Conservation (phyloP, 139 green algal species). For the Marvania coccoides region DNA sequence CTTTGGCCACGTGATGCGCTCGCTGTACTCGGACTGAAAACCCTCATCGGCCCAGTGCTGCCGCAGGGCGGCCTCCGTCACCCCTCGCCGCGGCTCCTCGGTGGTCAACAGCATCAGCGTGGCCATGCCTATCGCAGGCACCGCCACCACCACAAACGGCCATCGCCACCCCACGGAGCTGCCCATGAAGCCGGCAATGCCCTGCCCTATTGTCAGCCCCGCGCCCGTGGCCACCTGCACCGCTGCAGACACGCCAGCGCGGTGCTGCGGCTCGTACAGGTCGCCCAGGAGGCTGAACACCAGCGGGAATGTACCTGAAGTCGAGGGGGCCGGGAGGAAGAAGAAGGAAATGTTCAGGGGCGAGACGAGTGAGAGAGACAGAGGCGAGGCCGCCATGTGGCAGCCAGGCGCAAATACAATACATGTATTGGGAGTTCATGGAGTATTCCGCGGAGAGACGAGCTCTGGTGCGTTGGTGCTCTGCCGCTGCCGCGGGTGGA, state of each 20-base stretch:
- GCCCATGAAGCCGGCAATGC: constrained; percentile 50
- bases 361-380: too few relatives aligned
- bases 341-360: too few relatives aligned
- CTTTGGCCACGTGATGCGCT: constrained; percentile 55
- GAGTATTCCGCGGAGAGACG: too few relatives aligned
- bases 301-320: constrained; percentile 54
- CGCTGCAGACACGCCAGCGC: constrained; percentile 37
- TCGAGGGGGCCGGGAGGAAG: too few relatives aligned
- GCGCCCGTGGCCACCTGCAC: constrained; percentile 56
- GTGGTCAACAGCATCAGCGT: constrained; percentile 48
- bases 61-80: constrained; percentile 38
- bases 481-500: too few relatives aligned
- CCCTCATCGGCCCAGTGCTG: constrained; percentile 1
- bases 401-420: too few relatives aligned
- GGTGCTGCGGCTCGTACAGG: constrained; percentile 44
- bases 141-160: constrained; percentile 73
- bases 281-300: constrained; percentile 73
- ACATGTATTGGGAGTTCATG: too few relatives aligned
- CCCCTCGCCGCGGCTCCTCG: constrained; percentile 52
- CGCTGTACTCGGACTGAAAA: constrained; percentile 47
- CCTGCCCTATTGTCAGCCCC: constrained; percentile 65
- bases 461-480: too few relatives aligned
- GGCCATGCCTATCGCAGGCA: constrained; percentile 48
- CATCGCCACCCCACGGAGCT: constrained; percentile 64
- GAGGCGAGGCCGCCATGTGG: too few relatives aligned